Base-by-base conservation (phyloP, 2,329 filamentous ascomycete genomes). In the Trichoderma aggressivum region DNA sequence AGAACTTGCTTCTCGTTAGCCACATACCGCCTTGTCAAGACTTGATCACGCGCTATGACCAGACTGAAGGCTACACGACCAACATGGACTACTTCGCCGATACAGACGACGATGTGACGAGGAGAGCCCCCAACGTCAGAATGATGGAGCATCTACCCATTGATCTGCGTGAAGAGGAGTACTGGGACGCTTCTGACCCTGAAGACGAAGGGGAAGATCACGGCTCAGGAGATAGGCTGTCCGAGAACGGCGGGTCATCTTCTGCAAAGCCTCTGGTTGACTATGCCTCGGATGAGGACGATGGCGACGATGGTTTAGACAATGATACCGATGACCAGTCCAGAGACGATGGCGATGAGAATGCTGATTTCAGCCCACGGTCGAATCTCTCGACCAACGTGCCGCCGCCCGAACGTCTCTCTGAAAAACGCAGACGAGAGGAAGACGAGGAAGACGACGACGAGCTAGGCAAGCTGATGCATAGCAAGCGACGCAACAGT, bases 241-340 rank as follows among this genome's bases (percentile, higher is more conserved):
- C 76, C 58, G 94, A 94, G 75, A 92, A 90, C 28, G 86, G 77
- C n/a, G 74, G 86, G 16, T 88, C 89, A 24, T 85, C 90, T 1
- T 81, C 87, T 1, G 30, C 8, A 10, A 94, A 91, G 77, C 92
- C 92, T 1, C 84, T 98, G 26, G 96, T 99, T 39, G 93, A 97
- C 79, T 99, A 99, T 78, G 89, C 91, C 0, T 97, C 97, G 47
- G 94, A 98, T 75, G 95, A 98, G 72, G 93, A 96, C n/a, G 89
- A 76, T 8, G 83, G 83, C 10, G 82, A 83, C 28, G 93, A 83
- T 47, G 79, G 78, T 14, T 90, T 91, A 80, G 90, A 91, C 77
- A 83, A 87, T 56, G 86, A 90, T 72, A 74, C 55, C n/a, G 74
- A 75, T 7, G 68, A 70, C 18, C 76, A 77, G 36, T 72, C 75